These are phyloP conservation scores for Bonia amplexicaulis DNA, from an alignment of 176 grass and related monocot species.

Conservation along the genomic window DNA sequence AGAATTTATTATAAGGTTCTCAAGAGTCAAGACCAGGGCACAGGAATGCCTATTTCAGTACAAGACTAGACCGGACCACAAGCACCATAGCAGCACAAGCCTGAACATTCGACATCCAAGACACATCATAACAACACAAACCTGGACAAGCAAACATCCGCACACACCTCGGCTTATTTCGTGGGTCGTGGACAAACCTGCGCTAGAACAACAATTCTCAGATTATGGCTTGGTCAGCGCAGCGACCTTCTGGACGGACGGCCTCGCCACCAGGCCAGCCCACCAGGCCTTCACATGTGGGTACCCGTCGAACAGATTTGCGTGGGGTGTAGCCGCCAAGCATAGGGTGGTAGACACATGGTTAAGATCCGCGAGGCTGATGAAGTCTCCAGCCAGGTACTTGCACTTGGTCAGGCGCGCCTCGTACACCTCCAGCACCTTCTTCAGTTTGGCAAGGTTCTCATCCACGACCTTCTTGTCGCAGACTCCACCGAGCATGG, in stretches of 20 bases:
- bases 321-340: slow-evolving; percentile 38
- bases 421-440: slow-evolving; percentile 62
- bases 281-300: slow-evolving; percentile 68
- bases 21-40: slow-evolving; percentile 15
- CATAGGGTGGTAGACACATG: slow-evolving; percentile 38
- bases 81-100: not conserved
- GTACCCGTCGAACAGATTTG: slow-evolving; percentile 35
- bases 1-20: slow-evolving; percentile 22
- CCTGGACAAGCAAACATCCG: slow-evolving; percentile 1
- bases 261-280: slow-evolving; percentile 40
- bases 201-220: not conserved
- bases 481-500: slow-evolving; percentile 35
- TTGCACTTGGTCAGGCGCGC: slow-evolving; percentile 29
- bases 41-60: slow-evolving; percentile 25
- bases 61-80: not conserved
- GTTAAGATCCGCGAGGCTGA: slow-evolving; percentile 57
- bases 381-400: slow-evolving; percentile 68
- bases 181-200: not conserved
- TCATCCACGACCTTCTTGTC: slow-evolving; percentile 42
- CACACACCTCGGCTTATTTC: slow-evolving; percentile 18
- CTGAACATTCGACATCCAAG: slow-evolving; percentile 9
- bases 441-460: slow-evolving; percentile 47
- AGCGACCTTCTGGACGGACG: slow-evolving; percentile 38
- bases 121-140: not conserved
- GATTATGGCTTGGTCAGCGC: slow-evolving; percentile 40